A percentile compares a stretch with the other conserved stretches of the same genome.
These are phyloP conservation scores for Candida sanyaensis DNA, from an alignment of 1,139 yeast genomes.

Conservation along the genomic window DNA sequence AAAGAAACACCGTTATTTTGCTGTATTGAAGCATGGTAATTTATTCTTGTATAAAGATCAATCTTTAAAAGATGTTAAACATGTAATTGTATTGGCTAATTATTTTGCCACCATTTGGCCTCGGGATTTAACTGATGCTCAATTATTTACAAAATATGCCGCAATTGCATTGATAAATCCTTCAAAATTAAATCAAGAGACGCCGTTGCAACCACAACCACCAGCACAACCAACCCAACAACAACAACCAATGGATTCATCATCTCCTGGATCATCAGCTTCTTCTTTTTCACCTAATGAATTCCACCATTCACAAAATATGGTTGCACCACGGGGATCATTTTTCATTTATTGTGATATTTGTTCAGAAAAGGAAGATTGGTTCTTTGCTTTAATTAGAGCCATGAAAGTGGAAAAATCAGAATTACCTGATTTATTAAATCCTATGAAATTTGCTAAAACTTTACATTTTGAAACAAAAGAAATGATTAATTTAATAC, in stretches of 20 bases:
- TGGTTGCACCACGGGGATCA: constrained; percentile 52
- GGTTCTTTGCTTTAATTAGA: constrained; percentile 82
- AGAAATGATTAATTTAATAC: constrained; percentile 73
- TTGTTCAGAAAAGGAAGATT: constrained; percentile 84
- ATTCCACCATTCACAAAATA: neutral
- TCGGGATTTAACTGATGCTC: constrained; percentile 65
- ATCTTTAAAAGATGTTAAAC: constrained; percentile 64
- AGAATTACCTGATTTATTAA: constrained; percentile 19
- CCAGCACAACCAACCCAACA: neutral
- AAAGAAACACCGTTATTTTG: constrained; percentile 65
- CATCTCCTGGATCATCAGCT: neutral
- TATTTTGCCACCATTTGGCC: constrained; percentile 89
- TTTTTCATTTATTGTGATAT: constrained; percentile 77
- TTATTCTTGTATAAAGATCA: constrained; percentile 78
- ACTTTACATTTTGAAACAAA: constrained; percentile 72
- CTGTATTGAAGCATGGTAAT: constrained; percentile 80
- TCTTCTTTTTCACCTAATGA: constrained; percentile 1
- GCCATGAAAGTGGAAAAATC: constrained; percentile 54
- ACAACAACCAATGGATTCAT: neutral
- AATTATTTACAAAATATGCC: constrained; percentile 74
- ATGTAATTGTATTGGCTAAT: constrained; percentile 75
- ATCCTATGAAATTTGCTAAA: constrained; percentile 56
- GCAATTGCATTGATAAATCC: constrained; percentile 69
- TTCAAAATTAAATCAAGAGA: constrained; percentile 7
- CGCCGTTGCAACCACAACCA: neutral